A percentile compares a stretch with the other conserved stretches of the same genome.
Conservation (phyloP, 1,284 basidiomycete genomes). For the Phylloporus sp. region DNA sequence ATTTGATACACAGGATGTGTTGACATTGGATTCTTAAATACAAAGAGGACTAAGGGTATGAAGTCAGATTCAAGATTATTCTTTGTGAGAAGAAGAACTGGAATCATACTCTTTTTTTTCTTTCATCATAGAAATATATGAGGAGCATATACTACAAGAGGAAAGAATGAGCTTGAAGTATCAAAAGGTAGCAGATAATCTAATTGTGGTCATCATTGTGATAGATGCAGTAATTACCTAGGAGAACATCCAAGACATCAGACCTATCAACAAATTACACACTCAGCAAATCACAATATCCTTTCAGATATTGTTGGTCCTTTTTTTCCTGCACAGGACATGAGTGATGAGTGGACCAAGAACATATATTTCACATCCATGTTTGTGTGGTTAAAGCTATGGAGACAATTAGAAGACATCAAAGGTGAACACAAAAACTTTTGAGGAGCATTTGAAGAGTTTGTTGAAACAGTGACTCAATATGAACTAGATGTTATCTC, state of each 20-base stretch:
- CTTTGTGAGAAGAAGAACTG: not conserved
- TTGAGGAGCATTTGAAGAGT: not conserved
- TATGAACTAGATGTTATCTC: not conserved
- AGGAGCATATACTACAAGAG: not conserved
- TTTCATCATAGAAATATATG: not conserved
- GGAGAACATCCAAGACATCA: not conserved
- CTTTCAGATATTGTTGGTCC: not conserved
- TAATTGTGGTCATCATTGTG: too few relatives aligned
- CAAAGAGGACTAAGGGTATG: not conserved
- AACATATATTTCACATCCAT: not conserved
- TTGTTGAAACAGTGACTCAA: not conserved
- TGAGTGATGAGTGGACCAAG: not conserved
- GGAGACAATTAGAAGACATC: not conserved
- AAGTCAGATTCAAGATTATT: not conserved
- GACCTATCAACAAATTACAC: not conserved
- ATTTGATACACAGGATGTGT: too few relatives aligned
- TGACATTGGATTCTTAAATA: not conserved
- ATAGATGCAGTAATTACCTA: not conserved
- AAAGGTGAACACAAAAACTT: not conserved
- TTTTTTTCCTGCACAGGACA: not conserved
- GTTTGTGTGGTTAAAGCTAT: not conserved
- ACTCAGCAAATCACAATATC: not conserved
- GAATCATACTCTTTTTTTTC: not conserved
- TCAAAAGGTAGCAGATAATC: too few relatives aligned
- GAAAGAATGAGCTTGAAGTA: too few relatives aligned